Base-by-base conservation (phyloP, 2,329 filamentous ascomycete genomes). In the Aspergillus clavatus region DNA sequence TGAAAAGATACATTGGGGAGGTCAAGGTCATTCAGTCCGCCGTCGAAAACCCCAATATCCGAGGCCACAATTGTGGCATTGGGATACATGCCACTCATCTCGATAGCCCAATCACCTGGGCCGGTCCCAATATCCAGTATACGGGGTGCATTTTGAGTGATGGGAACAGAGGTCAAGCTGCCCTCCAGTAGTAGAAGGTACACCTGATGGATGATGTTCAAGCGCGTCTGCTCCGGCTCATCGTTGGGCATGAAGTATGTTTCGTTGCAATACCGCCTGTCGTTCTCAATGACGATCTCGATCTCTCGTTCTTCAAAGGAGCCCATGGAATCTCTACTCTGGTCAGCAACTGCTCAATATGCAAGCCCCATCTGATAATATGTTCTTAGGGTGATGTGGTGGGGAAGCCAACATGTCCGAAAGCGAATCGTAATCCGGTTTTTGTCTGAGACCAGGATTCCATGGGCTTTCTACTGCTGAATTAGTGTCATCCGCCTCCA, bases 191-290 rank as follows among this genome's bases (percentile, higher is more conserved):
- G 41, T 18, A 64, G 74, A 5, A 82, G 65, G 55, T 80, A 84
- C 38, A 84, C 77, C 58, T 84, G 80, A 52, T 86, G 81, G 29
- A 80, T 69, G 42, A 86, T 71, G 46, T 78, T 76, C 40, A 83
- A 63, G 33, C 82, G 78, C 37, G 80, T 79, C 61, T 84, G 80
- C 58, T 86, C 82, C 37, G 74, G 66, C 37, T 83, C 78, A 55
- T 85, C 82, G 60, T 83, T 84, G 11, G 82, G 82, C 74, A 84
- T 82, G 60, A 73, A 81, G 57, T 84, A 85, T 26, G 73, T 72
- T 26, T 77, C 71, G 56, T 82, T 82, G 58, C 81, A 83, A 52
- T 83, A 77, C 21, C 66, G 74, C 18, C 82, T 78, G 35, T 75
- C 79, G 63, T 85, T 77, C 50, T 84, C 80, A 48, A 77, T 69